A percentile compares a stretch with the other conserved stretches of the same genome.
These are phyloP conservation scores for Tylopilus sp. DNA, from an alignment of 768 basidiomycete genomes.

Conservation along the genomic window DNA sequence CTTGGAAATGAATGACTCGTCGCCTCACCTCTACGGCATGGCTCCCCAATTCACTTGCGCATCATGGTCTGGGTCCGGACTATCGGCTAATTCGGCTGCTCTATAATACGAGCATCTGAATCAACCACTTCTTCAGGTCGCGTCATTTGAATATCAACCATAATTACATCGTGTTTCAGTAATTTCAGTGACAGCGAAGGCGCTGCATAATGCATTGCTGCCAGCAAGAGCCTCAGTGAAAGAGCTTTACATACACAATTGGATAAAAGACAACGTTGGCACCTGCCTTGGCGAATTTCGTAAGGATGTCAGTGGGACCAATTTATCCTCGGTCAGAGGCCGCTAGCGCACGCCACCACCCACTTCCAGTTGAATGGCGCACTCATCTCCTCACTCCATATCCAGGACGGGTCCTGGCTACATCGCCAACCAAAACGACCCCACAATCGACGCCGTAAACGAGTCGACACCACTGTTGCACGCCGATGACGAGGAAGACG, in stretches of 20 bases:
- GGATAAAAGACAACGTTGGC: background rate
- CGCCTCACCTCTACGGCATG: no score
- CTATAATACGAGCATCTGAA: no score
- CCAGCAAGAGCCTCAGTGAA: background rate
- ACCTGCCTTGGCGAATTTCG: background rate
- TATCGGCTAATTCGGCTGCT: no score
- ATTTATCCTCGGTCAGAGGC: background rate
- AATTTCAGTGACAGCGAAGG: no score
- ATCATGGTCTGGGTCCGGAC: no score
- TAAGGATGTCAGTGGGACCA: background rate
- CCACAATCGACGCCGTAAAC: background rate
- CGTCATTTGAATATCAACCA: background rate
- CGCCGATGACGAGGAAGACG: slow-evolving; percentile 5
- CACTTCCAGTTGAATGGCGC: background rate
- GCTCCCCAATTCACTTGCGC: no score
- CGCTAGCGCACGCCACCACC: background rate
- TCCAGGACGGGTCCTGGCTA: background rate
- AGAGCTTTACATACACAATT: background rate
- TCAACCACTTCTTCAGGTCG: no score
- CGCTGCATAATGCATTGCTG: background rate
- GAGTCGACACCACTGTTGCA: slow-evolving; percentile 18
- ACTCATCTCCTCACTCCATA: background rate
- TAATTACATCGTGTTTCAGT: no score
- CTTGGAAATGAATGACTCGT: no score
- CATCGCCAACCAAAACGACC: background rate